Percentiles rank a stretch among this genome's conserved stretches.
These are phyloP conservation scores for Spathaspora sp. DNA, from an alignment of 1,139 yeast genomes.

Conservation along the genomic window DNA sequence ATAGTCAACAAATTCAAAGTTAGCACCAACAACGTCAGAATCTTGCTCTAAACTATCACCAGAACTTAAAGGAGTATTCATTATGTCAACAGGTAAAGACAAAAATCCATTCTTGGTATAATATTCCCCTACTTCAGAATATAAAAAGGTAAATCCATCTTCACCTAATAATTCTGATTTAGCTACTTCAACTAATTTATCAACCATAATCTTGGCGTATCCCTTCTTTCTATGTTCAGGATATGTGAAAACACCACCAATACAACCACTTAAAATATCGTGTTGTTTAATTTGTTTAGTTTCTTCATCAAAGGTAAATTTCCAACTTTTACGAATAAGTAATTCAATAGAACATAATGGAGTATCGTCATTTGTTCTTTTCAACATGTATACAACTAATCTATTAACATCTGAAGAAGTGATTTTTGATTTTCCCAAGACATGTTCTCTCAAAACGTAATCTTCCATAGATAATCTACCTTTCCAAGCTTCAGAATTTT, in stretches of 20 bases:
- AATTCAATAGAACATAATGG: slow-evolving; percentile 39
- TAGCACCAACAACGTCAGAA: background rate
- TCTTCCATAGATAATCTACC: slow-evolving; percentile 46
- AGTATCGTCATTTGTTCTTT: slow-evolving; percentile 19
- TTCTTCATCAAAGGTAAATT: slow-evolving; percentile 19
- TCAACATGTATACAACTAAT: slow-evolving; percentile 32
- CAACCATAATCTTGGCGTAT: slow-evolving; percentile 62
- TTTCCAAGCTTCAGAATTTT: slow-evolving; percentile 56
- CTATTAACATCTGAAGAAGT: slow-evolving; percentile 19
- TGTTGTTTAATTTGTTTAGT: slow-evolving; percentile 16
- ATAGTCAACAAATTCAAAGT: slow-evolving; percentile 23
- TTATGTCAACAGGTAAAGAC: slow-evolving; percentile 47
- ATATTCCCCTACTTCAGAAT: slow-evolving; percentile 74
- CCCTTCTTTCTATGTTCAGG: slow-evolving; percentile 61
- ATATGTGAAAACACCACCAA: slow-evolving; percentile 68
- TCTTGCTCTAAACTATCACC: slow-evolving; percentile 7
- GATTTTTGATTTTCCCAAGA: slow-evolving; percentile 40
- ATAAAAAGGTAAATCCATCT: slow-evolving; percentile 51
- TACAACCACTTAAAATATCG: slow-evolving; percentile 46
- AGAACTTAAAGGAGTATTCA: slow-evolving; percentile 16
- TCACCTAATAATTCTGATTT: slow-evolving; percentile 24
- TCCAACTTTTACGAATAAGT: slow-evolving; percentile 32
- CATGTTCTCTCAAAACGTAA: slow-evolving; percentile 50
- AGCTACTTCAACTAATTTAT: slow-evolving; percentile 34
- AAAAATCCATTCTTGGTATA: slow-evolving; percentile 60